Evolutionary conservation across 2,329 filamentous ascomycete species (phyloP).

Genomic region (Epicoccum nigrum): DNA sequence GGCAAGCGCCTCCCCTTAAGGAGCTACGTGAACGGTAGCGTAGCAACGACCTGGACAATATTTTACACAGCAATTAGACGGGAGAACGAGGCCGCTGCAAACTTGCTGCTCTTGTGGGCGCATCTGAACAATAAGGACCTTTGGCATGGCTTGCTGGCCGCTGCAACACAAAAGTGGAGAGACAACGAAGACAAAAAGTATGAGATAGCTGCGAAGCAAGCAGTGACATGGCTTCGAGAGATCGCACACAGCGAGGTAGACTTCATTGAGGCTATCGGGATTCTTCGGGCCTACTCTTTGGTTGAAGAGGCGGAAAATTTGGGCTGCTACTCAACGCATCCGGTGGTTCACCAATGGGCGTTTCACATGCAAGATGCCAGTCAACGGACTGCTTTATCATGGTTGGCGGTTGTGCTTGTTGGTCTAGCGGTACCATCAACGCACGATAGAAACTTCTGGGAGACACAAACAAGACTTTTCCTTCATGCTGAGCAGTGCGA

Average conservation of each 20-base stretch:
- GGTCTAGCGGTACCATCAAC: slow-evolving; percentile 6
- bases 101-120: slow-evolving; percentile 28
- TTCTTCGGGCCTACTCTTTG: slow-evolving; percentile 20
- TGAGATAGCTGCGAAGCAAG: not conserved
- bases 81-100: slow-evolving; percentile 22
- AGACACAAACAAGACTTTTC: slow-evolving; percentile 11
- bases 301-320: slow-evolving; percentile 10
- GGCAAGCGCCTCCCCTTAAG: not conserved
- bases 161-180: slow-evolving; percentile 10
- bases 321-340: slow-evolving; percentile 17
- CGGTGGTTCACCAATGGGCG: slow-evolving; percentile 17
- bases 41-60: not conserved
- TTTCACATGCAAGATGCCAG: not conserved
- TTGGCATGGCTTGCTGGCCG: slow-evolving; percentile 22
- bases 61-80: slow-evolving; percentile 18
- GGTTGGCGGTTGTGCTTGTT: slow-evolving; percentile 14
- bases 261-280: slow-evolving; percentile 20
- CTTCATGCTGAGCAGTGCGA: slow-evolving; percentile 16
- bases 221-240: slow-evolving; percentile 20
- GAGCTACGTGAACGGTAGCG: not conserved
- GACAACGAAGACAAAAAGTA: too few species aligned
- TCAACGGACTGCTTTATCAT: not conserved
- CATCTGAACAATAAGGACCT: slow-evolving; percentile 22
- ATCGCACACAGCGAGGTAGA: slow-evolving; percentile 22
- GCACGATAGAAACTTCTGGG: not conserved